Evolutionary conservation across 75 land plant genomes (phyloP), one percentile per base, ranked within the genome.

Genomic region (Pseudotsuga menziesii): DNA sequence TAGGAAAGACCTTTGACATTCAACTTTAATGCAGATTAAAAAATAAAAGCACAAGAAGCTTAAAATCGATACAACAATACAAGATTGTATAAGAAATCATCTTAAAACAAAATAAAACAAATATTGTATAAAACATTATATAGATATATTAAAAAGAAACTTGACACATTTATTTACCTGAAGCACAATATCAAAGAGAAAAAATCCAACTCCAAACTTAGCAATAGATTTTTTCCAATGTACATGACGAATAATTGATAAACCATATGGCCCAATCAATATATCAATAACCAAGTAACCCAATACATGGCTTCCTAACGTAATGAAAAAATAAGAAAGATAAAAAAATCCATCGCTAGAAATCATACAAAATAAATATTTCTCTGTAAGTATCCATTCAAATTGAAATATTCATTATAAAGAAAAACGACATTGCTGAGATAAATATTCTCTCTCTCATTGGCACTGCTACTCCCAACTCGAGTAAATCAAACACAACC

Each of bases 201-300:
- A 80, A 73, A 97, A 97, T 23, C 94, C 99, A 72, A 97, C 99
- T 57, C 99, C 99, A 91, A 97, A 97, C 82, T 97, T 98, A 59
- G 98, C 99, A 80, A 97, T 91, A 11, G 93, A 91, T 83, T 97
- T 97, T 73, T 98, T 97, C 39, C 93, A 98, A 85, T 97, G 99
- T 14, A 97, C 99, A 89, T 97, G 88, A n/a, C 91, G 93, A 66
- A 97, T 97, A 36, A 97, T 94, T 35, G 94, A 92, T 56, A 97
- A 82, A 56, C 98, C 88, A 83, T 92, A 90, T 11, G 99, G 99
- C 58, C 99, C 99, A 88, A 97, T 97, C 76, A 97, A 79, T 58
- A 97, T 92, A 61, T 98, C 99, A 83, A 98, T 98, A 79, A 92
- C 92, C 78, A 97, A 81, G 69, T 97, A 97, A 1, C 99, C 99